A percentile compares a stretch with the other conserved stretches of the same genome.
These are phyloP conservation scores for Paramecium caudatum DNA, from an alignment of 73 alveolate genomes.

Conservation along the genomic window DNA sequence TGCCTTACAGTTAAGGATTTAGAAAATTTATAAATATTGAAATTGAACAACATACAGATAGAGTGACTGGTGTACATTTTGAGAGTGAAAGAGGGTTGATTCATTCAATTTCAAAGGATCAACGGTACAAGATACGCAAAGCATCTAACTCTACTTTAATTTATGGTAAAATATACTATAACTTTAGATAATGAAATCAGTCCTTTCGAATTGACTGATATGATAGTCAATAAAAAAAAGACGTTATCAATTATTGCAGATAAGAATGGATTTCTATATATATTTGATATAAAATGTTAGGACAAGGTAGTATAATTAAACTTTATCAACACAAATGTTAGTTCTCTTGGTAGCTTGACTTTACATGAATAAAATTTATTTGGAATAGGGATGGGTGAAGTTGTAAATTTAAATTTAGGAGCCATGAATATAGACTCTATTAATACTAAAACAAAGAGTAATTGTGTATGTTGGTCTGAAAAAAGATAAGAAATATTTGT, in stretches of 20 bases:
- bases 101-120: constrained; percentile 50
- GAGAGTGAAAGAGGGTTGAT: constrained; percentile 56
- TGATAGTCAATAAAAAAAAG: constrained; percentile 31
- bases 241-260: constrained; percentile 47
- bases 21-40: constrained; percentile 64
- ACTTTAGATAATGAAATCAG: constrained; percentile 66
- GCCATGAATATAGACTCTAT: constrained; percentile 21
- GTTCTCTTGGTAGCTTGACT: constrained; percentile 41
- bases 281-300: neutral
- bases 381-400: constrained; percentile 69
- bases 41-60: constrained; percentile 48
- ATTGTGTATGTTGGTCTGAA: constrained; percentile 53
- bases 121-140: constrained; percentile 55
- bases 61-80: constrained; percentile 69
- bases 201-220: constrained; percentile 73
- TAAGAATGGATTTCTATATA: constrained; percentile 60
- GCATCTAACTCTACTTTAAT: neutral
- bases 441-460: constrained; percentile 19
- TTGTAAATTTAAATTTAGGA: neutral
- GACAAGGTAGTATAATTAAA: constrained; percentile 67
- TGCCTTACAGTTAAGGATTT: constrained; percentile 56
- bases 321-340: constrained; percentile 73
- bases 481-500: constrained; percentile 65
- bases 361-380: constrained; percentile 62
- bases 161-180: neutral